Conservation (phyloP, 345 rosid species). For the Aegle marmelos region DNA sequence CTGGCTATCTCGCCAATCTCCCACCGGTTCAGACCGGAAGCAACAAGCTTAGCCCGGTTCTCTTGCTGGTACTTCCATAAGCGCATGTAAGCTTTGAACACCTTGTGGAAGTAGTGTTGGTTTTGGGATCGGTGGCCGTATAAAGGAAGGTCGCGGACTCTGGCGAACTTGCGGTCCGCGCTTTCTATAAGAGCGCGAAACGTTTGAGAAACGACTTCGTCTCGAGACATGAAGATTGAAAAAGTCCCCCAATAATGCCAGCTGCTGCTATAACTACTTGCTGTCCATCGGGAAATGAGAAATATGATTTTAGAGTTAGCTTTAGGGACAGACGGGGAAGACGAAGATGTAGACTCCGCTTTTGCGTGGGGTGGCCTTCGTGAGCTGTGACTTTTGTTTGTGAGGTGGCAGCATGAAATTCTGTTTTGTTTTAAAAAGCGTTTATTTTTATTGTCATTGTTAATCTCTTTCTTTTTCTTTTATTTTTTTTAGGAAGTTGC, state of each 20-base stretch:
- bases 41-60: constrained; percentile 63
- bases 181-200: constrained; percentile 73
- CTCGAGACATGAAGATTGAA: constrained; percentile 36
- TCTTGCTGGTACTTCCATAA: constrained; percentile 97
- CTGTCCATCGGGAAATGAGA: constrained; percentile 20
- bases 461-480: neutral
- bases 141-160: constrained; percentile 79
- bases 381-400: neutral
- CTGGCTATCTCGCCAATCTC: constrained; percentile 99
- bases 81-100: constrained; percentile 90
- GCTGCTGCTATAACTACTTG: neutral
- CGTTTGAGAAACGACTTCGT: constrained; percentile 45
- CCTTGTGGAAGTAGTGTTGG: constrained; percentile 69
- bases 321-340: neutral
- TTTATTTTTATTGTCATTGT: neutral
- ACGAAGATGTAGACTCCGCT: constrained; percentile 6
- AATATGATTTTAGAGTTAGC: neutral
- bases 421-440: neutral
- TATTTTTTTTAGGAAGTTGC: neutral
- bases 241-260: neutral
- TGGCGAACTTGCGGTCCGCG: constrained; percentile 93
- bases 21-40: constrained; percentile 86
- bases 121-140: constrained; percentile 44
- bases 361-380: constrained; percentile 8
- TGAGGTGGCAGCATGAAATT: constrained; percentile 25